These are phyloP conservation scores for Volutella citrinella DNA, from an alignment of 2,329 filamentous ascomycete genomes.

Conservation along the genomic window DNA sequence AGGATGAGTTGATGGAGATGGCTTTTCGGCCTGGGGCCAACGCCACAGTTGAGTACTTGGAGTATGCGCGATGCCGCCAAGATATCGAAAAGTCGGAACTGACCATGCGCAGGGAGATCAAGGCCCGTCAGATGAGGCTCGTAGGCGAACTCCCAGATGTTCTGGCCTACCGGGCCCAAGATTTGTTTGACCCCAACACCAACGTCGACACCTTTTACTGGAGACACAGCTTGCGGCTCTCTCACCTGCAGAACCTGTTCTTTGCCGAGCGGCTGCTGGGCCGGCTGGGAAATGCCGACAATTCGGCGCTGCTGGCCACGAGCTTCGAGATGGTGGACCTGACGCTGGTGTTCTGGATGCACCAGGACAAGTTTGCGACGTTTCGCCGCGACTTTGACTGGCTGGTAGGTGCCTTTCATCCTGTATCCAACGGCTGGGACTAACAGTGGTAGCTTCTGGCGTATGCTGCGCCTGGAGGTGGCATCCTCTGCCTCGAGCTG, in stretches of 20 bases:
- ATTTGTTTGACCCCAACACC: constrained; percentile 32
- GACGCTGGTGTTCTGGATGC: constrained; percentile 47
- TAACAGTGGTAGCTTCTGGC: constrained; percentile 43
- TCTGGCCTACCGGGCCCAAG: constrained; percentile 36
- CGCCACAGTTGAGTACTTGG: constrained; percentile 13
- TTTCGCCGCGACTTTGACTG: constrained; percentile 46
- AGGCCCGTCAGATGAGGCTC: constrained; percentile 30
- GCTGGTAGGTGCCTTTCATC: constrained; percentile 42
- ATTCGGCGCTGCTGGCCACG: constrained; percentile 39
- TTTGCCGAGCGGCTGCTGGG: constrained; percentile 55
- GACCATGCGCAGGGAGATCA: constrained; percentile 37
- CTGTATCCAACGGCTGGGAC: no score
- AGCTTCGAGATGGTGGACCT: constrained; percentile 47
- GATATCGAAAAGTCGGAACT: constrained; percentile 10
- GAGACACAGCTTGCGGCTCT: constrained; percentile 45
- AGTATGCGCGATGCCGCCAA: constrained; percentile 15
- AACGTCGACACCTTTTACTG: constrained; percentile 35
- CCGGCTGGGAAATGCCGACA: constrained; percentile 37
- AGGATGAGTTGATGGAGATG: constrained; percentile 59
- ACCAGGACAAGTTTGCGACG: constrained; percentile 42
- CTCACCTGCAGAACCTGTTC: constrained; percentile 56
- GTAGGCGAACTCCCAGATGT: constrained; percentile 35
- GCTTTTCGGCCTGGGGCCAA: constrained; percentile 39
- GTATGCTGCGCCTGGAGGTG: constrained; percentile 46
- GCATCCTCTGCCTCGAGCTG: constrained; percentile 49